A percentile compares a stretch with the other conserved stretches of the same genome.
phyloP scores from a whole-genome alignment of 805 yeast genomes.

The Starmerella vitae region DNA sequence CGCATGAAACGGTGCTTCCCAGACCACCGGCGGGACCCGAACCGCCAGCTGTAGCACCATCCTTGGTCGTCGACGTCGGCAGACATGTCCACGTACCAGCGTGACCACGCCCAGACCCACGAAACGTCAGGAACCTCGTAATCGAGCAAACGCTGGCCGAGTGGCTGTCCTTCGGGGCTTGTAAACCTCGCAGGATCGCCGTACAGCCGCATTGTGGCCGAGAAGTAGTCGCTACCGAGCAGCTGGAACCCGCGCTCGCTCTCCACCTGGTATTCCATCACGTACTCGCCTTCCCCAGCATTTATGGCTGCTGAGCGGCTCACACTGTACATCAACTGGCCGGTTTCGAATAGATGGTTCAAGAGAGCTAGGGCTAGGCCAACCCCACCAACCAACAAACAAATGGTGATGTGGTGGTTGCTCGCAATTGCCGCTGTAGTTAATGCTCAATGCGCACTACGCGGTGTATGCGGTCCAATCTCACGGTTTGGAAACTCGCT shows the following conservation, averaged over 20 bases:
- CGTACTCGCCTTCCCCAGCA: constrained; percentile 8
- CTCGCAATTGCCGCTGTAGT: neutral
- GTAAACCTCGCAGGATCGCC: constrained; percentile 31
- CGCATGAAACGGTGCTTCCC: constrained; percentile 43
- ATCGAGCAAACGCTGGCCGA: constrained; percentile 19
- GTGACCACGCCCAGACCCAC: constrained; percentile 58
- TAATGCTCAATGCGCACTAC: constrained; percentile 22
- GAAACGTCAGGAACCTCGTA: constrained; percentile 40
- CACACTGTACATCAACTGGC: neutral
- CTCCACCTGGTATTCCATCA: constrained; percentile 27
- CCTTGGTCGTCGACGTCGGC: constrained; percentile 70
- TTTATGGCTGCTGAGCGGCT: neutral
- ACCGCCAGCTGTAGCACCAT: constrained; percentile 55
- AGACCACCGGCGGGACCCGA: constrained; percentile 44
- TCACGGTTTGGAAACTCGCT: constrained; percentile 63
- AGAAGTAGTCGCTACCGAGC: constrained; percentile 29
- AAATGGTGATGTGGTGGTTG: too few relatives aligned
- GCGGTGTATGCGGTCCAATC: constrained; percentile 56
- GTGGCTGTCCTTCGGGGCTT: constrained; percentile 22
- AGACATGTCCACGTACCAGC: constrained; percentile 62
- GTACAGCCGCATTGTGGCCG: constrained; percentile 27
- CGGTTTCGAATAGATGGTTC: too few relatives aligned
- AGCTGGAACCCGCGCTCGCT: constrained; percentile 32
- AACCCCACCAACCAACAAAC: too few relatives aligned
- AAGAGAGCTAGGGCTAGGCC: too few relatives aligned